Percentiles rank a stretch among this genome's conserved stretches.
phyloP scores from a whole-genome alignment of 768 basidiomycete genomes.

The Erythrobasidium yunnanense region DNA sequence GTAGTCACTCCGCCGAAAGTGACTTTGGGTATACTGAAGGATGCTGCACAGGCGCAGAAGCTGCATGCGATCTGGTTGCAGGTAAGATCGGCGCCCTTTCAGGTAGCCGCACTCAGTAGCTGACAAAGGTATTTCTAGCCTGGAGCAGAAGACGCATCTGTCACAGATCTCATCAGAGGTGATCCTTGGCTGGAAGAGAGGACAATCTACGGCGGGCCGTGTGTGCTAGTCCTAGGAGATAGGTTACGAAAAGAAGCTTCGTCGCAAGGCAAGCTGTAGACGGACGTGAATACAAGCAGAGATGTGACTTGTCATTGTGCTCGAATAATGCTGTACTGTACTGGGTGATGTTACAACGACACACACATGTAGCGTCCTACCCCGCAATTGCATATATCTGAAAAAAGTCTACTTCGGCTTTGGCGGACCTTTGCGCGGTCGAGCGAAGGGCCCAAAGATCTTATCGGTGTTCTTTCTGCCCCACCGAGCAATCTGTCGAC shows the following conservation, averaged over 20 bases:
- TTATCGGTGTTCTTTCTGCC: no score
- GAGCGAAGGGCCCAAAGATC: no score
- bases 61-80: conserved; percentile 20
- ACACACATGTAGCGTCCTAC: background rate
- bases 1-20: conserved; percentile 25
- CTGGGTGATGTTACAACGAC: background rate
- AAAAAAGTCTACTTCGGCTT: no score
- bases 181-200: conserved; percentile 19
- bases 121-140: background rate
- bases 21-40: background rate
- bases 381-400: no score
- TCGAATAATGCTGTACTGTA: background rate
- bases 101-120: background rate
- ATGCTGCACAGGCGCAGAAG: background rate
- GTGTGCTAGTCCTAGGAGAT: conserved; percentile 19
- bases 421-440: no score
- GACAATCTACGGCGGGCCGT: conserved; percentile 19
- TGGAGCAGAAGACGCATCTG: conserved; percentile 9
- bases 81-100: background rate
- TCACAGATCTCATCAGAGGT: background rate
- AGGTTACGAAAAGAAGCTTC: conserved; percentile 8
- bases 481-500: no score
- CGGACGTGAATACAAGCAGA: no score
- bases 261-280: conserved; percentile 6
- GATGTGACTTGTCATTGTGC: background rate